Evolutionary conservation across 176 grass and related monocot genomes (phyloP).

Genomic region (Tillandsia leiboldiana): DNA sequence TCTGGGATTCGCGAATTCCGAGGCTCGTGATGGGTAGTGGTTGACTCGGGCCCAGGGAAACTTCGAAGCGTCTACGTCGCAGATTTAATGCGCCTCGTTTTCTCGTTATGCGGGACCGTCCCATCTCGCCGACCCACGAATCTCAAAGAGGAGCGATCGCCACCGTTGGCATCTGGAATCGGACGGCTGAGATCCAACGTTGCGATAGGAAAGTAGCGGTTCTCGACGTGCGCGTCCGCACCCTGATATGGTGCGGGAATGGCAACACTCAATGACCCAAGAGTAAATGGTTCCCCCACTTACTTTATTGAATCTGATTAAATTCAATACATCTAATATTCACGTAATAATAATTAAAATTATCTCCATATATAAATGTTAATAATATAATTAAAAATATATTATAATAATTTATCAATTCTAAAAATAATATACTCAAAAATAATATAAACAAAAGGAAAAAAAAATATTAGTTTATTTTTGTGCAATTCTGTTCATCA

Average conservation of each 20-base stretch:
- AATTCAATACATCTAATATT: too few species aligned
- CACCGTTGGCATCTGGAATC: conserved; percentile 5
- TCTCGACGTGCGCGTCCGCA: conserved; percentile 21
- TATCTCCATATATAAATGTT: too few species aligned
- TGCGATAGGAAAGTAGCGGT: conserved; percentile 10
- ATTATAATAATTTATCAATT: too few species aligned
- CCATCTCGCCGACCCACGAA: conserved; percentile 24
- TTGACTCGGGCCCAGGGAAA: conserved; percentile 16
- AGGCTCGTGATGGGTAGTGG: background rate
- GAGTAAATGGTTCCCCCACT: too few species aligned
- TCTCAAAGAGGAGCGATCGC: conserved; percentile 7
- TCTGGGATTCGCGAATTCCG: conserved; percentile 6
- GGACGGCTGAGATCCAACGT: conserved; percentile 5
- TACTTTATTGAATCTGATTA: too few species aligned
- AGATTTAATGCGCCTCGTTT: conserved; percentile 17
- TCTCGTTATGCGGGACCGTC: conserved; percentile 27
- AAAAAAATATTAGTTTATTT: background rate
- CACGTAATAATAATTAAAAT: too few species aligned
- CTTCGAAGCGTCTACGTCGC: conserved; percentile 16
- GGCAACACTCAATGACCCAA: too few species aligned
- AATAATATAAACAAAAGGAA: conserved; percentile 1
- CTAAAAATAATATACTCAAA: too few species aligned
- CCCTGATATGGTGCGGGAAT: background rate
- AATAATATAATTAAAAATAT: too few species aligned
- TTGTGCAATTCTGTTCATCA: conserved; percentile 1